phyloP scores from a whole-genome alignment of 2,329 filamentous ascomycete genomes.

The Pyrenophora teres region DNA sequence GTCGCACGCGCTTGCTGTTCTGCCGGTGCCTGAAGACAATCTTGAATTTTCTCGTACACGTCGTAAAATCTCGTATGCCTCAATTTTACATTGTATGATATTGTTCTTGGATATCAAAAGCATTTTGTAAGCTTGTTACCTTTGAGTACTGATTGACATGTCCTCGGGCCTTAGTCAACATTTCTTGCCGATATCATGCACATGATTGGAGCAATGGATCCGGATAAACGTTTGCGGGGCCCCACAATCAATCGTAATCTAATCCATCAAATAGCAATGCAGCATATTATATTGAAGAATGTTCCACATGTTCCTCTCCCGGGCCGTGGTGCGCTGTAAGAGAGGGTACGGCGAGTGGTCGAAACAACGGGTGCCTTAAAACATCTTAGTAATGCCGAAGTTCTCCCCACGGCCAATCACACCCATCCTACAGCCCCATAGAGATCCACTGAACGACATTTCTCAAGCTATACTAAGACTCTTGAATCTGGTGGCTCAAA shows the following conservation, averaged over 20 bases:
- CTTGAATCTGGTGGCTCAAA: no score
- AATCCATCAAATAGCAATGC: conserved; percentile 13
- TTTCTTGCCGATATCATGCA: neutral
- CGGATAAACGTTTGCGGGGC: conserved; percentile 16
- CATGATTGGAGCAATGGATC: conserved; percentile 10
- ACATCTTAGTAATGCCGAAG: conserved; percentile 2
- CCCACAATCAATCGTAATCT: conserved; percentile 19
- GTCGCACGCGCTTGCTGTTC: no score
- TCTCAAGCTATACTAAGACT: no score
- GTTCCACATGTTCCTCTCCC: conserved; percentile 14
- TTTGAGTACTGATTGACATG: neutral
- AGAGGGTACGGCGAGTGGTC: conserved; percentile 5
- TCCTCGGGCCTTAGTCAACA: neutral
- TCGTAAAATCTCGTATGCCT: no score
- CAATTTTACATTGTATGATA: no score
- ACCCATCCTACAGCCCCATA: neutral
- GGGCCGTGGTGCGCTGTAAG: conserved; percentile 1
- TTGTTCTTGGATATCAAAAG: no score
- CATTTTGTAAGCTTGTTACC: neutral
- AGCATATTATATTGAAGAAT: conserved; percentile 9
- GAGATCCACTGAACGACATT: neutral
- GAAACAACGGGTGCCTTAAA: conserved; percentile 13
- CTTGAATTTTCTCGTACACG: no score
- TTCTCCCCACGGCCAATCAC: conserved; percentile 7
- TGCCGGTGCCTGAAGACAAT: no score